phyloP scores from a whole-genome alignment of 2,329 filamentous ascomycete genomes.

The Drechslerella stenobrocha region DNA sequence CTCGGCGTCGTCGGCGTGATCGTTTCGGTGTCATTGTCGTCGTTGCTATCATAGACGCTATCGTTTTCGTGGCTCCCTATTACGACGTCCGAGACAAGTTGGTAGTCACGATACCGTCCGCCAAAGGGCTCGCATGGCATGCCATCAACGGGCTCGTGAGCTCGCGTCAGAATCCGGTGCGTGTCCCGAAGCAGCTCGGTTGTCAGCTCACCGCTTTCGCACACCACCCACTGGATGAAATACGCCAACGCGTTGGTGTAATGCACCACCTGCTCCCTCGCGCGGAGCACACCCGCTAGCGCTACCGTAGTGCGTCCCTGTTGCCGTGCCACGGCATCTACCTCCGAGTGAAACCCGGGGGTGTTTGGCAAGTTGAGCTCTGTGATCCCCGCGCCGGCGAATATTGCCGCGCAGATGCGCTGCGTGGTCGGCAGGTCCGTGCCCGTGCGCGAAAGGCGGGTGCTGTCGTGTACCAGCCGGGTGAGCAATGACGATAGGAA shows the following conservation, averaged over 20 bases:
- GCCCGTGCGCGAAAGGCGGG: constrained; percentile 16
- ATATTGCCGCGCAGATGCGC: constrained; percentile 23
- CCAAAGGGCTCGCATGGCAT: constrained; percentile 26
- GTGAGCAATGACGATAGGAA: constrained; percentile 19
- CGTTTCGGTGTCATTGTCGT: background rate
- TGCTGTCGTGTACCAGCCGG: constrained; percentile 28
- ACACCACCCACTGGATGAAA: constrained; percentile 15
- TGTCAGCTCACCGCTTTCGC: constrained; percentile 15
- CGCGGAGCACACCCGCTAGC: constrained; percentile 15
- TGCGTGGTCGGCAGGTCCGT: constrained; percentile 21
- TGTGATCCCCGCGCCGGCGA: constrained; percentile 14
- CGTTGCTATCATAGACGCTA: background rate
- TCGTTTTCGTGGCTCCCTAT: background rate
- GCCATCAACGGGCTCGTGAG: constrained; percentile 18
- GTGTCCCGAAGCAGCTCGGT: constrained; percentile 35
- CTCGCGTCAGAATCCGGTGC: constrained; percentile 21
- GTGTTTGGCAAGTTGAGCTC: constrained; percentile 37
- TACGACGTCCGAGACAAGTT: background rate
- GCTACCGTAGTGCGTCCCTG: constrained; percentile 6
- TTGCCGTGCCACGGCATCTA: constrained; percentile 1
- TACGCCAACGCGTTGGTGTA: constrained; percentile 17
- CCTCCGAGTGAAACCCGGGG: constrained; percentile 14
- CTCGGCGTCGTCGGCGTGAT: background rate
- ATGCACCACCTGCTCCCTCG: constrained; percentile 9
- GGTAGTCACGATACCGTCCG: constrained; percentile 38